Evolutionary conservation across 371 early-diverging fungal genomes (phyloP).

Genomic region (Smittium culicis): DNA sequence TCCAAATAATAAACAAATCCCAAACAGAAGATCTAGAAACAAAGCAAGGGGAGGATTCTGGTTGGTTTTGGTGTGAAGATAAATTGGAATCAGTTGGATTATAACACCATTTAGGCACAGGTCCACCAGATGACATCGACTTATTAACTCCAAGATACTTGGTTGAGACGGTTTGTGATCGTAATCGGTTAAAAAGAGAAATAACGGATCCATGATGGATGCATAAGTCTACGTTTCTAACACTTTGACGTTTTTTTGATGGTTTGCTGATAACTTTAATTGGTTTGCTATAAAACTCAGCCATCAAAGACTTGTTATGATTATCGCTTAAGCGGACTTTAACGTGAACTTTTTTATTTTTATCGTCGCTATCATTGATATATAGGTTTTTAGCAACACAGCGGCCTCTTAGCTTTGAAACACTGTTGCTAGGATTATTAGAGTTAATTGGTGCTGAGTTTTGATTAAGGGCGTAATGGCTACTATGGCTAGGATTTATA

Average conservation of each 20-base stretch:
- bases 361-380: conserved; percentile 70
- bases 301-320: conserved; percentile 40
- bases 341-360: conserved; percentile 60
- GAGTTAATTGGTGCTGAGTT: conserved; percentile 18
- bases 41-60: conserved; percentile 42
- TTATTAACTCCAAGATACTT: conserved; percentile 56
- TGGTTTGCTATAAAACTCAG: conserved; percentile 53
- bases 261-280: conserved; percentile 82
- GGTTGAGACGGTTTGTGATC: conserved; percentile 75
- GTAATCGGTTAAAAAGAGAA: conserved; percentile 68
- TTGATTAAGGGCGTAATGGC: not conserved
- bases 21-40: conserved; percentile 62
- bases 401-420: conserved; percentile 36
- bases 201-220: conserved; percentile 71
- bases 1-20: conserved; percentile 83
- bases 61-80: conserved; percentile 4
- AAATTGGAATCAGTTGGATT: conserved; percentile 15
- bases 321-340: conserved; percentile 50
- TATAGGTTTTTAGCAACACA: conserved; percentile 70
- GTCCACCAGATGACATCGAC: conserved; percentile 31
- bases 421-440: conserved; percentile 9
- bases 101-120: conserved; percentile 22
- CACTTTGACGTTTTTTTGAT: conserved; percentile 69
- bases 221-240: conserved; percentile 69
- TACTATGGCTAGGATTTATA: not conserved